Evolutionary conservation across 2,329 filamentous ascomycete species (phyloP), one percentile per base, ranked within the genome.

Genomic region (Lecanoromycetidae sp.): DNA sequence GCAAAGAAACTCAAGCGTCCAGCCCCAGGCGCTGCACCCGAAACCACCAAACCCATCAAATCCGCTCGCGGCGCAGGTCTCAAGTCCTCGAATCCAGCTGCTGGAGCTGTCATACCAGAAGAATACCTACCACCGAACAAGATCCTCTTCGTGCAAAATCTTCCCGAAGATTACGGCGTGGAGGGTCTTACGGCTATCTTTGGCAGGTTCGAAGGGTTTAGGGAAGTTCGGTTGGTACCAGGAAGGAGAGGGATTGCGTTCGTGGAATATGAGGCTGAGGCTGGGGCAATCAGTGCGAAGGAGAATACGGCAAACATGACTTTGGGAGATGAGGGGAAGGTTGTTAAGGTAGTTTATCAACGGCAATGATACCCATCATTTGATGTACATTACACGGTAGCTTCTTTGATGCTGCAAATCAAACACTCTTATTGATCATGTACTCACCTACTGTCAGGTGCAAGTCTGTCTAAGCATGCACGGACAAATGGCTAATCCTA

Each of bases 81-180:
- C 68, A 93, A 93, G 63, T 77, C 84, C 4, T 83, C 82, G 1
- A 79, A 77, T 49, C 74, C 79, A 5, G 72, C 78, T 12, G 73
- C 79, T 1, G 72, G 81, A 3, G 74, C 83, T 9, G 82, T 87
- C 46, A 81, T 96, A 15, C 87, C 88, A n/a, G 91, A 96, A 75
- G 91, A 98, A 67, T 96, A 94, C 65, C 77, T 96, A 3, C 90
- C 90, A 3, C 90, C 91, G 29, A 96, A 96, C 76, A 95, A 94
- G 71, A 94, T 87, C 56, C 76, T 98, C 29, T 94, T 96, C 68
- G 71, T 96, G 52, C 87, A 93, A 69, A 90, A 96, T 58, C 68
- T 98, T 29, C 88, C 91, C 7, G 85, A 90, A 54, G 84, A 87
- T 54, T 87, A 84, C 66, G 84, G 84, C 63, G 79, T 85, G 58